A percentile compares a stretch with the other conserved stretches of the same genome.
phyloP scores from a whole-genome alignment of 2,329 filamentous ascomycete species.

The Penicillium sp. region DNA sequence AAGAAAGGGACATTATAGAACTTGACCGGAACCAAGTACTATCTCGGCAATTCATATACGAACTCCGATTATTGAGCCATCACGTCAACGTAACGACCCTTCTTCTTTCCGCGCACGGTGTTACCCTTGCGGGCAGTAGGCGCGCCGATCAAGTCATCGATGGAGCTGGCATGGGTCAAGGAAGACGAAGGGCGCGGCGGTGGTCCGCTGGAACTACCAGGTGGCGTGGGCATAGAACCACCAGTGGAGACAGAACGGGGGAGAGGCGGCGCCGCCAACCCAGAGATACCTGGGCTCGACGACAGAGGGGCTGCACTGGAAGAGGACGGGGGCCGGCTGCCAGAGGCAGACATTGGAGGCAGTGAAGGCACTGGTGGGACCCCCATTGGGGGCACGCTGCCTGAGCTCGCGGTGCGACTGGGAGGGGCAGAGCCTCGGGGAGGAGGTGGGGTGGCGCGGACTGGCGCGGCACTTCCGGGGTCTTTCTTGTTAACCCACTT shows the following conservation, averaged over 20 bases:
- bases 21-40: constrained; percentile 1
- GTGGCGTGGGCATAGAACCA: constrained; percentile 36
- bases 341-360: constrained; percentile 15
- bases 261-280: constrained; percentile 32
- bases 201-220: constrained; percentile 37
- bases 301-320: constrained; percentile 30
- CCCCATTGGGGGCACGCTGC: constrained; percentile 52
- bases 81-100: constrained; percentile 91
- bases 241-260: constrained; percentile 42
- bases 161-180: constrained; percentile 88
- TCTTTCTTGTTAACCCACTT: constrained; percentile 98
- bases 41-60: not conserved
- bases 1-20: constrained; percentile 25
- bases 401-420: constrained; percentile 55
- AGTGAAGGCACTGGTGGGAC: constrained; percentile 24
- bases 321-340: constrained; percentile 36
- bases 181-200: constrained; percentile 71
- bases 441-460: constrained; percentile 73
- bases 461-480: constrained; percentile 61
- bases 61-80: constrained; percentile 66
- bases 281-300: constrained; percentile 34
- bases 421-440: constrained; percentile 61
- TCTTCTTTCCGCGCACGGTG: constrained; percentile 71
- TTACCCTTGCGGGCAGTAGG: constrained; percentile 67
- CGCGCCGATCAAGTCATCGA: constrained; percentile 86